Evolutionary conservation across 108 stramenopile species (phyloP), one percentile per base, ranked within the genome.

Genomic region (Epithemia pelagica): DNA sequence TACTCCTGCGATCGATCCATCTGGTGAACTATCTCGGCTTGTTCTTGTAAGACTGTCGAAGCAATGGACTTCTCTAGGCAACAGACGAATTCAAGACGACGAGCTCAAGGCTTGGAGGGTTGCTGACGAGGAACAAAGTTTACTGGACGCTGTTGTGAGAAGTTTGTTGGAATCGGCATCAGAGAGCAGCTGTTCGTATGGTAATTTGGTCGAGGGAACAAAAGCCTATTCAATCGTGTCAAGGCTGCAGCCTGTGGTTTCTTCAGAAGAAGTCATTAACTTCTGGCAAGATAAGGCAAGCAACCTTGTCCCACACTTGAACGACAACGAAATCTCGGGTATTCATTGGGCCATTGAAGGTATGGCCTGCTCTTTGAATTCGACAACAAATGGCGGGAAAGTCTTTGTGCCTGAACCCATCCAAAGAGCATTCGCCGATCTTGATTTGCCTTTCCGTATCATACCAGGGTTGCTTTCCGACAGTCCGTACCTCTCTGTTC

Each of bases 361-460:
- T 30, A 65, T 78, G 26, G 23, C 22, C 30, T 2, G 52, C 58
- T 29, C 30, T 8, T 21, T 20, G 26, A 67, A 0, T 31, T 31
- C 27, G 24, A 0, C 46, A 18, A 10, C 28, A 23, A 23, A 21
- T 31, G 23, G 37, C 18, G 15, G 19, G 1, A n/a, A 26, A 30
- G 30, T 23, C 21, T 25, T 59, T 29, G 32, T 74, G 24, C 78
- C 78, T 22, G 30, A 5, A 19, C 0, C 27, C 24, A 28, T 82
- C 20, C 65, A 77, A 70, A 29, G 65, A 1, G 76, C 76, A 15
- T 75, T 75, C 33, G 70, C 75, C 28, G 67, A 67, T 18, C 32
- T 77, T 19, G 33, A 67, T 30, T 2, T 83, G 5, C 82, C 82
- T 0, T 83, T 83, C 69, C 66, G 69, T 7, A 69, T 83, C 23